phyloP scores from a whole-genome alignment of 192 early-diverging fungal genomes.

The Chytriomyces sp. region DNA sequence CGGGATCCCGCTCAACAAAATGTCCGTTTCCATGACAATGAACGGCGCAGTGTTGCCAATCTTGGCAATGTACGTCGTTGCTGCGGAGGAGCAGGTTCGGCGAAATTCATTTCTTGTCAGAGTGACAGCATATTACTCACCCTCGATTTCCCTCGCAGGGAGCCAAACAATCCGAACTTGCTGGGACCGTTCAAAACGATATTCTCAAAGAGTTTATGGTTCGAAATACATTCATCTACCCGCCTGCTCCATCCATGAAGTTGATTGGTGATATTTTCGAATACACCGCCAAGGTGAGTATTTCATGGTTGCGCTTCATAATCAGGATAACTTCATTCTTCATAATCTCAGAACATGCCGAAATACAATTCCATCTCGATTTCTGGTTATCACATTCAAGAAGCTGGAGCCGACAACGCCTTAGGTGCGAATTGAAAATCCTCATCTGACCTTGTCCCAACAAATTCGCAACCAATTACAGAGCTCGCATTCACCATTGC shows the following conservation, averaged over 20 bases:
- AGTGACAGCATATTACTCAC: background rate
- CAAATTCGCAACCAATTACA: background rate
- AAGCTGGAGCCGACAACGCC: constrained; percentile 87
- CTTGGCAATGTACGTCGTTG: constrained; percentile 88
- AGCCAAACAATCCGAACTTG: constrained; percentile 75
- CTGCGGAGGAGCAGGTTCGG: constrained; percentile 76
- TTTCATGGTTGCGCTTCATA: too few relatives aligned
- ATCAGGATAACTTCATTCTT: background rate
- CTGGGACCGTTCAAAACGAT: constrained; percentile 91
- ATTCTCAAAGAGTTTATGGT: constrained; percentile 96
- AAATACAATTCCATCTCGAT: constrained; percentile 97
- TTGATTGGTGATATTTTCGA: constrained; percentile 91
- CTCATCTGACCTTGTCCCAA: background rate
- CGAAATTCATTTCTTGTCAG: background rate
- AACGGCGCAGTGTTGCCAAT: constrained; percentile 93
- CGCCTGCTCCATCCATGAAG: constrained; percentile 88
- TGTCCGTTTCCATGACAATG: constrained; percentile 95
- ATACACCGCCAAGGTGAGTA: constrained; percentile 72
- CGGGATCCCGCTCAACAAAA: constrained; percentile 86
- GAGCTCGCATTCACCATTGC: constrained; percentile 93
- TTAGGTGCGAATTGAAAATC: constrained; percentile 37
- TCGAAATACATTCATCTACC: constrained; percentile 92
- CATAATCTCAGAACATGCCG: constrained; percentile 72
- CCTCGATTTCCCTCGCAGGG: constrained; percentile 46
- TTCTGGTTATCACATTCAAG: constrained; percentile 93